Conservation (phyloP, 1,284 basidiomycete genomes). For the Fomitopsis pinicola region DNA sequence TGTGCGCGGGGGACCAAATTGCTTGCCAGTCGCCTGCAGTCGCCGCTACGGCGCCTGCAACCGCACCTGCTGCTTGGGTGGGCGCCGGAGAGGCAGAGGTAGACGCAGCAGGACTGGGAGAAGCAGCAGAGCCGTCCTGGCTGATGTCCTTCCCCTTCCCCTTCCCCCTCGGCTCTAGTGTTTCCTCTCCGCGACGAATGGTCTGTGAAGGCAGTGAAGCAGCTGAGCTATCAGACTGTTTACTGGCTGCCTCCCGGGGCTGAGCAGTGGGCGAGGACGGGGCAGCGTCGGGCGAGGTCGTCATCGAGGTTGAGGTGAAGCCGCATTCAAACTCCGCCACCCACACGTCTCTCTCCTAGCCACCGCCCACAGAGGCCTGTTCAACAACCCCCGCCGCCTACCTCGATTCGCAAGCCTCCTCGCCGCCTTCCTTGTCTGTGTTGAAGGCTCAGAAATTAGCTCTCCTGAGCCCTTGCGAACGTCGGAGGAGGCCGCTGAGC, state of each 20-base stretch:
- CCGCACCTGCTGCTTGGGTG: background rate
- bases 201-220: background rate
- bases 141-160: background rate
- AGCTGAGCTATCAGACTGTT: background rate
- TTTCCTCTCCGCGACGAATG: background rate
- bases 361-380: background rate
- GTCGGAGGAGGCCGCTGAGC: too few relatives aligned
- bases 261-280: background rate
- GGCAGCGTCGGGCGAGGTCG: slow-evolving; percentile 4
- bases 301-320: slow-evolving; percentile 5
- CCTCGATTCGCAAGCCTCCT: background rate
- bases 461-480: too few relatives aligned
- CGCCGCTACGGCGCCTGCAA: slow-evolving; percentile 17
- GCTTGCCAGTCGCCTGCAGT: slow-evolving; percentile 70
- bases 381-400: background rate
- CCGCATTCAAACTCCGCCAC: slow-evolving; percentile 8
- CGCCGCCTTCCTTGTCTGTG: background rate
- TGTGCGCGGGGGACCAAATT: slow-evolving; percentile 77
- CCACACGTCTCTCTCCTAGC: background rate
- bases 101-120: slow-evolving; percentile 7
- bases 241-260: background rate
- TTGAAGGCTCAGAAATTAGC: background rate
- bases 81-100: slow-evolving; percentile 7
- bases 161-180: background rate
- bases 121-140: slow-evolving; percentile 2